Percentiles rank a stretch among this genome's conserved stretches.
These are phyloP conservation scores for Yarrowia sp. DNA, from an alignment of 805 yeast genomes.

Conservation along the genomic window DNA sequence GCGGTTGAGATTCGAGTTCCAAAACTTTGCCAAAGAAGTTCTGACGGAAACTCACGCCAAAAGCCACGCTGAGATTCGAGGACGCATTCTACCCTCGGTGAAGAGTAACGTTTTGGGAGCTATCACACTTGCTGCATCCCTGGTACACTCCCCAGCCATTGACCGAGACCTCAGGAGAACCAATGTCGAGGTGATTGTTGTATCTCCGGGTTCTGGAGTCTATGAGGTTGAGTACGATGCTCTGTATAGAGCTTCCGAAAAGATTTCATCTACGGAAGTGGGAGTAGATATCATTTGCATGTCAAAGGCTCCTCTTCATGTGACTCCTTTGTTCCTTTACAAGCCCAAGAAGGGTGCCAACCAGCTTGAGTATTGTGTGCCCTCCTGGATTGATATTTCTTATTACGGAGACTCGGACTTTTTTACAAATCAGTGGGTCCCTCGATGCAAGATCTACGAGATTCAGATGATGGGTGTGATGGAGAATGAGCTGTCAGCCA, in stretches of 20 bases:
- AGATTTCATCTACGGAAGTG: constrained; percentile 71
- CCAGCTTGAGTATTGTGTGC: constrained; percentile 61
- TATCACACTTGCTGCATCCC: constrained; percentile 73
- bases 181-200: constrained; percentile 80
- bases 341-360: constrained; percentile 27
- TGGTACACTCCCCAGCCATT: constrained; percentile 70
- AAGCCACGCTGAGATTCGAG: constrained; percentile 46
- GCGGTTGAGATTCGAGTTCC: constrained; percentile 76
- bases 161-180: constrained; percentile 87
- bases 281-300: constrained; percentile 87
- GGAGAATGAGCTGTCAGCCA: constrained; percentile 78
- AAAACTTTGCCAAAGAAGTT: constrained; percentile 73
- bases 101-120: constrained; percentile 90
- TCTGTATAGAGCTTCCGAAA: constrained; percentile 67
- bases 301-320: constrained; percentile 87
- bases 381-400: constrained; percentile 93
- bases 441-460: constrained; percentile 90
- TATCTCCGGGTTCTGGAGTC: constrained; percentile 90
- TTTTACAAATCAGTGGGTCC: constrained; percentile 64
- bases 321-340: constrained; percentile 83
- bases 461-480: constrained; percentile 97
- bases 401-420: constrained; percentile 68
- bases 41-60: constrained; percentile 45
- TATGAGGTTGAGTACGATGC: constrained; percentile 86
- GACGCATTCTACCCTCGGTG: constrained; percentile 75